Evolutionary conservation across 2,329 filamentous ascomycete species (phyloP), one percentile per base, ranked within the genome.

Genomic region (Cladophialophora exuberans): DNA sequence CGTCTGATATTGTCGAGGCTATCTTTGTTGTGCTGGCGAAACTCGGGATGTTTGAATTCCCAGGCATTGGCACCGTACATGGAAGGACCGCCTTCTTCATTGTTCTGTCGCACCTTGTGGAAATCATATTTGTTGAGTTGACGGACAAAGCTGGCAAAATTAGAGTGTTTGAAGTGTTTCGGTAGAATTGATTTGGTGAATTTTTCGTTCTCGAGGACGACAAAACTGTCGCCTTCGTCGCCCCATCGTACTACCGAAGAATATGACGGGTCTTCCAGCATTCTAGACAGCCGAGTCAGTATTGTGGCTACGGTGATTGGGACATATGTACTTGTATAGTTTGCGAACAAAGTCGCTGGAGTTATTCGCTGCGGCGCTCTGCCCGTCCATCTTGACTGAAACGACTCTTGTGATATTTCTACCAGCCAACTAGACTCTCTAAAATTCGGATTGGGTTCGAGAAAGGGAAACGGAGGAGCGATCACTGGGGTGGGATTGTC

Each of bases 161-260:
- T 97, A 82, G 90, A 96, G 75, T 97, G 94, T 74, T 99, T 99
- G 80, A 99, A 99, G 68, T 97, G 91, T 70, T 97, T 97, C 2
- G 94, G 94, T 13, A 99, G 83, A 65, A 99, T 96, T 33, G 89
- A 88, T 72, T 97, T 96, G 18, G 94, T 97, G 69, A 99, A 99
- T 72, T 96, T 96, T 72, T 97, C 93, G 80, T 97, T 94, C 84
- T 99, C 94, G 50, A 97, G 79, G 46, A 99, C 95, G 55, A 99
- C 93, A 69, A 99, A 99, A 65, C 91, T 96, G 69, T 97, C 90
- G 50, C 91, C 92, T 62, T 92, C 87, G 64, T 96, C 90, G 57
- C 92, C 92, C 94, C 94, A 99, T 74, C 93, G 83, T 44, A 97
- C 94, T 58, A 97, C 92, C 58, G 88, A 87, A 65, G 92, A 86